A percentile compares a stretch with the other conserved stretches of the same genome.
Evolutionary conservation across 371 early-diverging fungal species (phyloP).

Genomic region (Nematocida sp.): DNA sequence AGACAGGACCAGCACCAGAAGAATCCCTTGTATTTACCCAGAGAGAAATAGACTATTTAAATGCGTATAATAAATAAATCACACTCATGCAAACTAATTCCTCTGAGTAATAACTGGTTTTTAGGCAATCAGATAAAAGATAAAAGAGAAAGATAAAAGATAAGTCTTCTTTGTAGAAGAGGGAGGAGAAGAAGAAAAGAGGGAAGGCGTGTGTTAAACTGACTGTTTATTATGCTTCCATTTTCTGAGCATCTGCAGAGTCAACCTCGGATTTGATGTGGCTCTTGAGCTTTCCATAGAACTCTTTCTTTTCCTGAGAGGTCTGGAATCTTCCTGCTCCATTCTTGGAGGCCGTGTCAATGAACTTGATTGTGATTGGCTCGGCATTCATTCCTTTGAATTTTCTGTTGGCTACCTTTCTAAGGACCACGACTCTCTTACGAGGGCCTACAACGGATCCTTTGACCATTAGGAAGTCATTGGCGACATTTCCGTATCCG

Average conservation of each 20-base stretch:
- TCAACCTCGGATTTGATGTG: constrained; percentile 59
- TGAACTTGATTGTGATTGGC: constrained; percentile 84
- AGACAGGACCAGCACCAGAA: constrained; percentile 35
- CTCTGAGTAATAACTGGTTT: no score
- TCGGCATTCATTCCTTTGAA: constrained; percentile 86
- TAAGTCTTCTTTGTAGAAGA: no score
- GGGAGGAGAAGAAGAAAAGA: no score
- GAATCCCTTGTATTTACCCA: constrained; percentile 4
- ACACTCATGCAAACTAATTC: no score
- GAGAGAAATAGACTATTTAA: constrained; percentile 43
- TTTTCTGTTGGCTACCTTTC: constrained; percentile 88
- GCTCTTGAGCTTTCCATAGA: constrained; percentile 70
- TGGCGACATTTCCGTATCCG: constrained; percentile 92
- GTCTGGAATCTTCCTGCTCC: constrained; percentile 99
- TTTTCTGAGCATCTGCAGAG: no score
- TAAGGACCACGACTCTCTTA: constrained; percentile 93
- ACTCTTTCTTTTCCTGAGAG: constrained; percentile 85
- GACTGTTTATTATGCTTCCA: no score
- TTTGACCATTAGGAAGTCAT: constrained; percentile 97
- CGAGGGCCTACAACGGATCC: constrained; percentile 89
- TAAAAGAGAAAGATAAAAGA: no score
- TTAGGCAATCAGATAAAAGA: no score
- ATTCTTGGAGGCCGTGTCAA: constrained; percentile 99
- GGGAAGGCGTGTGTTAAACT: no score
- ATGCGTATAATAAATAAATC: constrained; percentile 30